Percentiles rank a stretch among this genome's conserved stretches.
phyloP scores from a whole-genome alignment of 2,329 filamentous ascomycete species.

The Neonectria neomacrospora region DNA sequence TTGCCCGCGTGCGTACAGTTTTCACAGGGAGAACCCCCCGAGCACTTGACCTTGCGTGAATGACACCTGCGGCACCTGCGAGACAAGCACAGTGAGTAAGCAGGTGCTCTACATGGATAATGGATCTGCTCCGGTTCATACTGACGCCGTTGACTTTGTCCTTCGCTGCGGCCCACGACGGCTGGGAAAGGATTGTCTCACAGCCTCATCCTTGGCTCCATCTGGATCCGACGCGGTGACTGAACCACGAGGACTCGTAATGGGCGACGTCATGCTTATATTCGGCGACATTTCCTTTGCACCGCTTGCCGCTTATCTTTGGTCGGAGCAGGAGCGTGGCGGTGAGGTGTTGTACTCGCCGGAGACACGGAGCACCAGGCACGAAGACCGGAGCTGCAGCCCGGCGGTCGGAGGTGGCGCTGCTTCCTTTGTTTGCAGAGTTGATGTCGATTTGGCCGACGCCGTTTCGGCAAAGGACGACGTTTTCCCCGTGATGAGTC shows the following conservation, averaged over 20 bases:
- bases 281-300: conserved; percentile 19
- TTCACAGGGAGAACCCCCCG: conserved; percentile 48
- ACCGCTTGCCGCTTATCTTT: background rate
- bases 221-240: conserved; percentile 35
- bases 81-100: conserved; percentile 13
- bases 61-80: conserved; percentile 48
- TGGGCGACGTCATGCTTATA: conserved; percentile 28
- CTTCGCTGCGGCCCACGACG: conserved; percentile 34
- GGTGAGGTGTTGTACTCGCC: conserved; percentile 14
- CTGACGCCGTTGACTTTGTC: conserved; percentile 44
- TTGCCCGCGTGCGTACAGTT: conserved; percentile 48
- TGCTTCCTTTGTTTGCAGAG: conserved; percentile 6
- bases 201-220: conserved; percentile 32
- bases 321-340: conserved; percentile 6
- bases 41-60: conserved; percentile 50
- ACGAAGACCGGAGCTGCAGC: conserved; percentile 4
- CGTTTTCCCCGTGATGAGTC: conserved; percentile 36
- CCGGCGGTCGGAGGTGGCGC: background rate
- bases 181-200: conserved; percentile 28
- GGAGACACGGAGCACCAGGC: conserved; percentile 7
- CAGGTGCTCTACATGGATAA: background rate
- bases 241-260: conserved; percentile 26
- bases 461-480: conserved; percentile 11
- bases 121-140: background rate
- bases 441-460: conserved; percentile 30